Conservation (phyloP, 176 grass and related monocot species). For the Oryza australiensis region DNA sequence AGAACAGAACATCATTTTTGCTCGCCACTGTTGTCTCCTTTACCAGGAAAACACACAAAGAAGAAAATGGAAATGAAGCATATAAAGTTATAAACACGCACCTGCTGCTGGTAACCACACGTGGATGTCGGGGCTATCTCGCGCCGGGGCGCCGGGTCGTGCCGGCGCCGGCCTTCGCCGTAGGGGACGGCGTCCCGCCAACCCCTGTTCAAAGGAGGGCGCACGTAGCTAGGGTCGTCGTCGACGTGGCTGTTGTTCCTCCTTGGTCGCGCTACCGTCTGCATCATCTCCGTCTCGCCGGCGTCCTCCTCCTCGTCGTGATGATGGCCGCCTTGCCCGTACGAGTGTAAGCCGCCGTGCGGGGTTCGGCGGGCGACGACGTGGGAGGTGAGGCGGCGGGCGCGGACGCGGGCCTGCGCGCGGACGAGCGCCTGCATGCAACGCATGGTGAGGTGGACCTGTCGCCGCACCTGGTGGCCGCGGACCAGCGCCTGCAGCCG, state of each 20-base stretch:
- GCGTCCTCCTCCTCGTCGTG: neutral
- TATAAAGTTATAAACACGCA: constrained; percentile 4
- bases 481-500: constrained; percentile 80
- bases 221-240: neutral
- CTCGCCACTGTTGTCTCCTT: neutral
- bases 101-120: constrained; percentile 43
- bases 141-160: constrained; percentile 27
- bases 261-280: constrained; percentile 1
- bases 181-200: constrained; percentile 33
- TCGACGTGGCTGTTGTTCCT: neutral
- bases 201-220: constrained; percentile 27
- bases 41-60: neutral
- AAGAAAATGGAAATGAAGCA: neutral
- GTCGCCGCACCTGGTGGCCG: constrained; percentile 75
- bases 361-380: neutral
- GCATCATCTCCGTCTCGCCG: neutral
- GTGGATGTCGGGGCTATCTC: constrained; percentile 50
- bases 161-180: constrained; percentile 32
- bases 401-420: constrained; percentile 70
- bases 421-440: constrained; percentile 84
- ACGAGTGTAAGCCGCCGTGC: neutral
- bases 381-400: constrained; percentile 45
- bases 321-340: neutral
- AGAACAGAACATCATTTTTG: neutral
- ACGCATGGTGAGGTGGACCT: constrained; percentile 75